Base-by-base conservation (phyloP, 2,329 filamentous ascomycete genomes). In the Penicillium brasilianum region DNA sequence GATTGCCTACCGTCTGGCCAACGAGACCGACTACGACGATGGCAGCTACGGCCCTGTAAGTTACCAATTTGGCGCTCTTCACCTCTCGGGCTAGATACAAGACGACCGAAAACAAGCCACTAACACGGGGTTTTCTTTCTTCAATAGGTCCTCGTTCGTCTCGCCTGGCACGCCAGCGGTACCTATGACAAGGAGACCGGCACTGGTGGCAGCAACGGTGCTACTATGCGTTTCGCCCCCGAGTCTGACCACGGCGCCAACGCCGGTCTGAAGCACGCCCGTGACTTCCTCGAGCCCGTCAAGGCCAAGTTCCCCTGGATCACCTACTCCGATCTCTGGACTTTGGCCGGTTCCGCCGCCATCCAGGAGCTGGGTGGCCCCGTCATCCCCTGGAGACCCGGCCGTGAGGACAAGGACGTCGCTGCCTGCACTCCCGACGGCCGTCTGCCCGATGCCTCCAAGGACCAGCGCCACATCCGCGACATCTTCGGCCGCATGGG, bases 291-390 rank as follows among this genome's bases (percentile, higher is more conserved):
- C 61, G 91, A 96, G 81, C 93, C 93, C 65, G 84, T 98, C 72
- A 96, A 97, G 84, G 82, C 84, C 69, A 88, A 93, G 80, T 93
- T 92, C 86, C 93, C 94, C 55, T 98, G 94, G 95, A 97, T 98
- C 81, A 85, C 86, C 64, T 96, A 97, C 86, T 96, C 93, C 14
- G 94, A 99, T 76, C 89, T 99, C 69, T 98, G 94, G 95, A 98
- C 95, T 64, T 88, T 99, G 59, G 89, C 81, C 56, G 95, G 92
- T 74, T 88, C 95, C 67, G 87, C 84, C 76, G 91, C 93, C 69
- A 88, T 98, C 76, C 94, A 98, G 82, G 94, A 99, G 82, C 94
- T 97, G 89, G 88, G 93, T 76, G 94, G 94, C 7, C 94, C 94
- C 64, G 81, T 83, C 72, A 88, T 99, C 70, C 92, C 93, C 63